Evolutionary conservation across 2,329 filamentous ascomycete genomes (phyloP), one percentile per base, ranked within the genome.

Genomic region (Sporothrix pallida): DNA sequence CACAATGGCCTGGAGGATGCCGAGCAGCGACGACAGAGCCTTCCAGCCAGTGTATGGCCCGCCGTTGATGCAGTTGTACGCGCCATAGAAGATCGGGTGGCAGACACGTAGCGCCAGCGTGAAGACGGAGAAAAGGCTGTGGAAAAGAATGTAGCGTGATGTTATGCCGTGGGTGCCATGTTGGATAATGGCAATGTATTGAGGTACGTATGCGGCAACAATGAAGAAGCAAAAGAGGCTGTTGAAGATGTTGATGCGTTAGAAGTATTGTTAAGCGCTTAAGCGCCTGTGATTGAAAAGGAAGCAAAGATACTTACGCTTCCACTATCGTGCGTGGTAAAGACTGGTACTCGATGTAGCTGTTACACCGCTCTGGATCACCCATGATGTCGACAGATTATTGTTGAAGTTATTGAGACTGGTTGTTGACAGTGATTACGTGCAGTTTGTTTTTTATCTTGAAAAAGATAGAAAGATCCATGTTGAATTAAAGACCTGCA

Each of bases 61-160:
- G 13, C 26, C 56, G 12, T 60, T 17, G 26, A 60, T 26, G 17
- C 56, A 60, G 13, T 60, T 60, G 56, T 42, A 71, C 7, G 54
- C 70, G 23, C 37, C 20, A 54, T 71, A 71, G 46, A 62, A 71
- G 8, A 71, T 62, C 7, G 70, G 70, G 13, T 71, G 37, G 54
- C 44, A 50, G 37, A 71, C 46, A 17, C 70, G 70, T 7, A 71
- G 54, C 58, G 70, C 37, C 54, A 71, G 70, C 42, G 70, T 71
- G 13, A 63, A 62, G 23, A 63, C 15, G 13, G 70, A 71, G 42
- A 71, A 71, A n/a, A 71, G 20, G 58, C 54, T 20, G 54, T 71
- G 70, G 13, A 71, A 72, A 58, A 69, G 69, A 15, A 67, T 67
- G 44, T 68, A 72, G 9, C 44, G 63, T n/a, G 56, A 60, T 26